A percentile compares a stretch with the other conserved stretches of the same genome.
These are phyloP conservation scores for Diplocarpon mali DNA, from an alignment of 2,329 filamentous ascomycete genomes.

Conservation along the genomic window DNA sequence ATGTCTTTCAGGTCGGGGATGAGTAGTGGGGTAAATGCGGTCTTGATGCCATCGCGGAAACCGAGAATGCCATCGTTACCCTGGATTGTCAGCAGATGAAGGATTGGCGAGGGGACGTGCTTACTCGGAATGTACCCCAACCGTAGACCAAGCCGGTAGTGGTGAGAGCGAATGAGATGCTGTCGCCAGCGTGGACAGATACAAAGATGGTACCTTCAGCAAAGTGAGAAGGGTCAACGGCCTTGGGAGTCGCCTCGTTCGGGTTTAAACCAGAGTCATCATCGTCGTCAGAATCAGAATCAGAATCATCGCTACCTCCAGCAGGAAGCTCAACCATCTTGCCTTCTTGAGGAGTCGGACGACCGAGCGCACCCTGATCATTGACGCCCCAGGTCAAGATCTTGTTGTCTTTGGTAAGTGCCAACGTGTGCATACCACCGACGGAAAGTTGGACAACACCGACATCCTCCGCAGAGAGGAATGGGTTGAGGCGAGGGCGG, in stretches of 20 bases:
- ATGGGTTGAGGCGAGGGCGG: conserved; percentile 58
- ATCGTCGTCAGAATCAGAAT: conserved; percentile 31
- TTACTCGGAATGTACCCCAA: conserved; percentile 71
- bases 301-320: conserved; percentile 32
- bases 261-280: conserved; percentile 52
- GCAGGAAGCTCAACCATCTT: conserved; percentile 41
- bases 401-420: conserved; percentile 68
- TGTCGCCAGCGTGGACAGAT: conserved; percentile 63
- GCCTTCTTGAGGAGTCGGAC: conserved; percentile 60
- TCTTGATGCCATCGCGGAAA: conserved; percentile 30
- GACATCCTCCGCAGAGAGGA: conserved; percentile 43
- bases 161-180: conserved; percentile 65
- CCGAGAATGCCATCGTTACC: conserved; percentile 54
- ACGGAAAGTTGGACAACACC: conserved; percentile 66
- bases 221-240: conserved; percentile 48
- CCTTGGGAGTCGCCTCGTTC: conserved; percentile 55
- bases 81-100: conserved; percentile 27
- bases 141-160: conserved; percentile 67
- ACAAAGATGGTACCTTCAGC: conserved; percentile 50
- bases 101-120: conserved; percentile 17
- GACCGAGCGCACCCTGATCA: conserved; percentile 69
- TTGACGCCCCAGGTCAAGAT: conserved; percentile 84
- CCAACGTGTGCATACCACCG: conserved; percentile 73
- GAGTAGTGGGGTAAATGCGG: conserved; percentile 32
- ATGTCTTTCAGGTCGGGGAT: conserved; percentile 48